These are phyloP conservation scores for Ceratocystis papillata DNA, from an alignment of 2,329 filamentous ascomycete genomes.

Conservation along the genomic window DNA sequence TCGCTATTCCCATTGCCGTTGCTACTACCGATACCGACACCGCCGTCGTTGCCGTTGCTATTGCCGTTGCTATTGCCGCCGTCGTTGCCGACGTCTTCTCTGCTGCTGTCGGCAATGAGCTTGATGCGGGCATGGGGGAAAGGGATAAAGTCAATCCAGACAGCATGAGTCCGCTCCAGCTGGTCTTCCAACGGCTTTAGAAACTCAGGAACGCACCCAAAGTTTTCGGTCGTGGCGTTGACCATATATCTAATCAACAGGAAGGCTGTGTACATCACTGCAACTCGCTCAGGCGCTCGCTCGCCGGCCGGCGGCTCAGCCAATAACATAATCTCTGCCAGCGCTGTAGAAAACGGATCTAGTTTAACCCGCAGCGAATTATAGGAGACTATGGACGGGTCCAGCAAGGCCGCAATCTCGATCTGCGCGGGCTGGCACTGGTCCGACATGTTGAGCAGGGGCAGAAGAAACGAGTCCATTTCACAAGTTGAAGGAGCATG, in stretches of 20 bases:
- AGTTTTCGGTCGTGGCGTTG: constrained; percentile 66
- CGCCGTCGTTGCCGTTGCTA: neutral
- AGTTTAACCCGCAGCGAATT: constrained; percentile 14
- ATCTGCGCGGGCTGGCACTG: constrained; percentile 16
- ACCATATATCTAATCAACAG: constrained; percentile 78
- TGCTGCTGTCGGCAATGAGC: constrained; percentile 36
- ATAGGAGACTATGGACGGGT: constrained; percentile 10
- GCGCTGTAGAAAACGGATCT: constrained; percentile 61
- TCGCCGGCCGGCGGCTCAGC: constrained; percentile 56
- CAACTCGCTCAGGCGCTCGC: constrained; percentile 70
- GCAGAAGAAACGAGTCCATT: constrained; percentile 22
- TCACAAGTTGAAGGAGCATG: constrained; percentile 19
- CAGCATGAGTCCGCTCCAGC: constrained; percentile 56
- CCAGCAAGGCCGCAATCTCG: constrained; percentile 21
- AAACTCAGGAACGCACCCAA: constrained; percentile 65
- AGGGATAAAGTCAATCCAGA: constrained; percentile 73
- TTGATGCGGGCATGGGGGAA: constrained; percentile 67
- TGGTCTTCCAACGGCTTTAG: constrained; percentile 56
- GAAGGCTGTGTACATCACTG: constrained; percentile 78
- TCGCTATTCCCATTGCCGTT: constrained; percentile 32
- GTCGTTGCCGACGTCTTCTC: neutral
- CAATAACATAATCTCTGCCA: constrained; percentile 74
- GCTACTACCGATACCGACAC: constrained; percentile 24
- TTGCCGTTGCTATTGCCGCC: no score
- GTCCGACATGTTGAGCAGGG: constrained; percentile 16